Percentiles rank a stretch among this genome's conserved stretches.
These are phyloP conservation scores for Rhizopus delemar DNA, from an alignment of 371 early-diverging fungal genomes.

Conservation along the genomic window DNA sequence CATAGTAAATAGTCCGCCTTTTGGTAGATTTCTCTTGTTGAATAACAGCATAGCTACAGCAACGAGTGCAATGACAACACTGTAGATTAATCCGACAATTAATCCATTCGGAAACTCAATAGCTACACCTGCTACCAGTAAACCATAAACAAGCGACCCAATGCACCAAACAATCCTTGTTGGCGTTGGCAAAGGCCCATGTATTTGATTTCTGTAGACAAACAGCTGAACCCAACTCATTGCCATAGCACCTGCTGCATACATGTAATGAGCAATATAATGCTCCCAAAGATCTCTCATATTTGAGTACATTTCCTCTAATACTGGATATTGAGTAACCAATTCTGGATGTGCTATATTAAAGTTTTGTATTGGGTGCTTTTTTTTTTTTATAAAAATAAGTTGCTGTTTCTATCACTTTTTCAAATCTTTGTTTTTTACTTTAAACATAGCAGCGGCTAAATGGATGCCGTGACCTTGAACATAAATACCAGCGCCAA, in stretches of 20 bases:
- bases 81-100: slow-evolving; percentile 43
- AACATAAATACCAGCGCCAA: slow-evolving; percentile 46
- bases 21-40: slow-evolving; percentile 20
- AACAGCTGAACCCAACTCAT: slow-evolving; percentile 61
- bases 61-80: slow-evolving; percentile 30
- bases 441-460: slow-evolving; percentile 52
- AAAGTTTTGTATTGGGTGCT: slow-evolving; percentile 54
- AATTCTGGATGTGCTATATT: slow-evolving; percentile 39
- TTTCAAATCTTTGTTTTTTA: slow-evolving; percentile 6
- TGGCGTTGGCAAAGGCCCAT: slow-evolving; percentile 29
- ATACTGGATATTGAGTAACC: slow-evolving; percentile 36
- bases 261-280: slow-evolving; percentile 60
- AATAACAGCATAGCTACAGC: slow-evolving; percentile 28
- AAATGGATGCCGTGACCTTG: slow-evolving; percentile 53
- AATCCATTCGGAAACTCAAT: slow-evolving; percentile 49
- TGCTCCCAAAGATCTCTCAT: slow-evolving; percentile 62
- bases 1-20: slow-evolving; percentile 45
- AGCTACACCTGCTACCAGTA: slow-evolving; percentile 33
- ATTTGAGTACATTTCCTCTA: slow-evolving; percentile 51
- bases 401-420: too few species aligned
- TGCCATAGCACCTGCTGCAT: slow-evolving; percentile 57
- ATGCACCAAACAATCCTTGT: slow-evolving; percentile 34
- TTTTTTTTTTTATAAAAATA: background rate
- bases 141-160: slow-evolving; percentile 44
- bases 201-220: slow-evolving; percentile 48